These are phyloP conservation scores for Mycena metata DNA, from an alignment of 768 basidiomycete species.

Conservation along the genomic window DNA sequence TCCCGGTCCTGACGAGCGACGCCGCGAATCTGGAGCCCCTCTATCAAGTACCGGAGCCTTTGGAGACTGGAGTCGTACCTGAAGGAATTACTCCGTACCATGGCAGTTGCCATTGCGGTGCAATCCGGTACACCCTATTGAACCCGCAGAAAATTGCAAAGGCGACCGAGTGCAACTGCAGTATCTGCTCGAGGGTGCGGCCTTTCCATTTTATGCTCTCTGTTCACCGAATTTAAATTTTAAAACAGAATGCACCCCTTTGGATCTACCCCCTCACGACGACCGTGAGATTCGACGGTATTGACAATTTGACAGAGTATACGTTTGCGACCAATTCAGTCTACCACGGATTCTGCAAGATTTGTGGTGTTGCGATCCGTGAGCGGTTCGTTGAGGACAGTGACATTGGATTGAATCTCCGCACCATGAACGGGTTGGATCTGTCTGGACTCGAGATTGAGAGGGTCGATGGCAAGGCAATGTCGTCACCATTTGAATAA, in stretches of 20 bases:
- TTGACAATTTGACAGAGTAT: slow-evolving; percentile 29
- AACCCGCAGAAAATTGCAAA: slow-evolving; percentile 3
- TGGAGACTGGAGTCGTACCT: background rate
- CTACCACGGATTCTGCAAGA: slow-evolving; percentile 26
- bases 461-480: background rate
- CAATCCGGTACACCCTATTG: slow-evolving; percentile 18
- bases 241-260: slow-evolving; percentile 17
- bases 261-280: slow-evolving; percentile 21
- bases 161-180: slow-evolving; percentile 32
- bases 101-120: slow-evolving; percentile 36
- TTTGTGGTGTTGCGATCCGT: slow-evolving; percentile 22
- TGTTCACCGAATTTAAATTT: no score
- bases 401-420: slow-evolving; percentile 22
- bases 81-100: slow-evolving; percentile 23
- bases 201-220: no score
- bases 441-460: slow-evolving; percentile 1
- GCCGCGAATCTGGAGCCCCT: background rate
- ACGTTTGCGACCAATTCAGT: background rate
- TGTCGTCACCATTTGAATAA: no score
- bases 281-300: slow-evolving; percentile 3
- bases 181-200: slow-evolving; percentile 29
- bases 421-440: slow-evolving; percentile 23
- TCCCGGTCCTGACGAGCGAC: background rate
- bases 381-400: background rate
- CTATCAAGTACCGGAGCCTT: slow-evolving; percentile 14